These are phyloP conservation scores for Umbilicus rupestris DNA, from an alignment of 164 flowering plant genomes.

Conservation along the genomic window DNA sequence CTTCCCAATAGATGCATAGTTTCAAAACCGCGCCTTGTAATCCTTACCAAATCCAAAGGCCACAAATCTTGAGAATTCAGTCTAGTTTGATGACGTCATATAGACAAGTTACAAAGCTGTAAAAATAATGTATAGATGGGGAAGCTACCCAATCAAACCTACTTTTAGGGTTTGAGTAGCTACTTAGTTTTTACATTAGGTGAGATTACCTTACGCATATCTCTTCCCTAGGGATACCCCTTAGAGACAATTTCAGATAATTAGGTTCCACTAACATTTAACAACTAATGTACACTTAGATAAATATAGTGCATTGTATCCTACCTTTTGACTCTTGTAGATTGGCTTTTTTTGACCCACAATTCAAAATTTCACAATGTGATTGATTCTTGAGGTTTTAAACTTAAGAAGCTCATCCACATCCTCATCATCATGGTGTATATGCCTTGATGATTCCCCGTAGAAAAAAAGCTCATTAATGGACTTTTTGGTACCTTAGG, in stretches of 20 bases:
- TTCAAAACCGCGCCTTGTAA: too few species aligned
- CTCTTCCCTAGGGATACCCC: background rate
- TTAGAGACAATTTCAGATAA: background rate
- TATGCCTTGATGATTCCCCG: background rate
- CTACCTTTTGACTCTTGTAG: background rate
- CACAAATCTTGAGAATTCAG: background rate
- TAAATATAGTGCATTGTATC: background rate
- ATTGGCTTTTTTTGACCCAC: background rate
- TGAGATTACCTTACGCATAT: background rate
- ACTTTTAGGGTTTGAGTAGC: background rate
- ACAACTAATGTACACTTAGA: background rate
- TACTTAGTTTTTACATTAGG: background rate
- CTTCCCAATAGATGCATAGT: too few species aligned
- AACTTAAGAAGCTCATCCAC: too few species aligned
- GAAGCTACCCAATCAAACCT: too few species aligned
- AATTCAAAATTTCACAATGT: background rate
- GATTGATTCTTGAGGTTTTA: too few species aligned
- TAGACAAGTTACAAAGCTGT: too few species aligned
- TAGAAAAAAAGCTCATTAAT: background rate
- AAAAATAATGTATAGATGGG: too few species aligned
- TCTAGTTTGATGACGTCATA: background rate
- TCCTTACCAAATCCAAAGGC: too few species aligned
- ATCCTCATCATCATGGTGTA: too few species aligned
- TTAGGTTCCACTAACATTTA: background rate
- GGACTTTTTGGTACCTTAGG: slow-evolving; percentile 4